A percentile compares a stretch with the other conserved stretches of the same genome.
Conservation (phyloP, 106 monocot genomes). For the Dioscorea zingiberensis region DNA sequence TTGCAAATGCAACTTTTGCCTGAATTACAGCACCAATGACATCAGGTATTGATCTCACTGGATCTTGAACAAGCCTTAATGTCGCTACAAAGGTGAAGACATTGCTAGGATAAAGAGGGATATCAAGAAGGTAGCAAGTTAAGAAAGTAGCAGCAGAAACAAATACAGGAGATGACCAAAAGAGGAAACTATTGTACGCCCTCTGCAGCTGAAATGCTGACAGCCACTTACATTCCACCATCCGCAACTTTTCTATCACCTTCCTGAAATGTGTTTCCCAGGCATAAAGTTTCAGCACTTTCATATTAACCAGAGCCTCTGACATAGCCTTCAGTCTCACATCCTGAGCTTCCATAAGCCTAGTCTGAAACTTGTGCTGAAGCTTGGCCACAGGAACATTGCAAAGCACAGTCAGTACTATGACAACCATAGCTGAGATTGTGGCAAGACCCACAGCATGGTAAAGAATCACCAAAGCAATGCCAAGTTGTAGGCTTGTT, state of each 20-base stretch:
- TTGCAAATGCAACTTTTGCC: constrained; percentile 74
- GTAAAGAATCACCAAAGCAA: constrained; percentile 76
- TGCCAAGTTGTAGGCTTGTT: constrained; percentile 60
- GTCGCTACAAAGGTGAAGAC: constrained; percentile 94
- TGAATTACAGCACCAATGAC: constrained; percentile 72
- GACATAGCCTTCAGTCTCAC: constrained; percentile 79
- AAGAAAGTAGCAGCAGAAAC: constrained; percentile 81
- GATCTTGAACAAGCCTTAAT: constrained; percentile 78
- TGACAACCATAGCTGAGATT: constrained; percentile 59
- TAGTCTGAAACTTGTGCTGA: constrained; percentile 74
- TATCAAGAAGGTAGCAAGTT: constrained; percentile 54
- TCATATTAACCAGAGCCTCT: constrained; percentile 85
- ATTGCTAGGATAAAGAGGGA: constrained; percentile 65
- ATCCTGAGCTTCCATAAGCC: constrained; percentile 87
- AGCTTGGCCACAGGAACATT: constrained; percentile 78
- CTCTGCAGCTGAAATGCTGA: constrained; percentile 63
- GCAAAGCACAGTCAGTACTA: constrained; percentile 55
- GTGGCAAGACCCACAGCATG: constrained; percentile 74
- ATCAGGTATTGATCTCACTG: constrained; percentile 75
- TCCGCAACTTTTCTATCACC: constrained; percentile 46
- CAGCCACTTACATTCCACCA: constrained; percentile 69
- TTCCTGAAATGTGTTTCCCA: constrained; percentile 82
- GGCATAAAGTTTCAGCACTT: constrained; percentile 92
- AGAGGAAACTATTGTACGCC: constrained; percentile 69
- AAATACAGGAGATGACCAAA: constrained; percentile 84